These are phyloP conservation scores for Macrophomina pseudophaseolina DNA, from an alignment of 2,329 filamentous ascomycete species.

Conservation along the genomic window DNA sequence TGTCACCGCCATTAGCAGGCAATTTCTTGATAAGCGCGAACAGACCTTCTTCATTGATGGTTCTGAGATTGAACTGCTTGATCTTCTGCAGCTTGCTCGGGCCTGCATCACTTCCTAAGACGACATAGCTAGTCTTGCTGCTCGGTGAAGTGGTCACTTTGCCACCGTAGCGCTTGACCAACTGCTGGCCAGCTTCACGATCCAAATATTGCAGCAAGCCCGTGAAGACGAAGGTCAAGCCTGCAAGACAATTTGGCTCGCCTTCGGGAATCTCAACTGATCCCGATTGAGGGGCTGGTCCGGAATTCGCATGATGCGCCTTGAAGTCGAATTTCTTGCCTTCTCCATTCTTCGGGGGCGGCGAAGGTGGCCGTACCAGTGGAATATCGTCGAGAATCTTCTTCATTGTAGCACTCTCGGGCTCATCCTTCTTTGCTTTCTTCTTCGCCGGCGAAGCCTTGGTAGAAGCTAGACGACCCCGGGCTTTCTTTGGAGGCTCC, in stretches of 20 bases:
- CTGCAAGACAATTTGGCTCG: constrained; percentile 85
- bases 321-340: constrained; percentile 80
- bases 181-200: constrained; percentile 79
- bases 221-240: constrained; percentile 93
- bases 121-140: constrained; percentile 91
- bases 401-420: constrained; percentile 75
- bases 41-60: constrained; percentile 90
- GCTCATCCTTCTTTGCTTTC: constrained; percentile 67
- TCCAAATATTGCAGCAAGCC: constrained; percentile 80
- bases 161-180: constrained; percentile 93
- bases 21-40: constrained; percentile 82
- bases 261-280: constrained; percentile 76
- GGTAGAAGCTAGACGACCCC: constrained; percentile 30
- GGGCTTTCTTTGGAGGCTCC: constrained; percentile 46
- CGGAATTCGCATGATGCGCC: constrained; percentile 56
- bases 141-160: constrained; percentile 87
- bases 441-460: constrained; percentile 59
- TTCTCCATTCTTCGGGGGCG: constrained; percentile 60
- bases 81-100: constrained; percentile 93
- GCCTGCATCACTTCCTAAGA: constrained; percentile 88
- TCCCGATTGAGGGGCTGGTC: constrained; percentile 64
- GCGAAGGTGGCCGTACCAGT: constrained; percentile 80
- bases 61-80: constrained; percentile 77
- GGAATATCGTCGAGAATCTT: constrained; percentile 88
- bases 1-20: constrained; percentile 84